Base-by-base conservation (phyloP, 495 filamentous ascomycete genomes). In the Neurospora sp. region DNA sequence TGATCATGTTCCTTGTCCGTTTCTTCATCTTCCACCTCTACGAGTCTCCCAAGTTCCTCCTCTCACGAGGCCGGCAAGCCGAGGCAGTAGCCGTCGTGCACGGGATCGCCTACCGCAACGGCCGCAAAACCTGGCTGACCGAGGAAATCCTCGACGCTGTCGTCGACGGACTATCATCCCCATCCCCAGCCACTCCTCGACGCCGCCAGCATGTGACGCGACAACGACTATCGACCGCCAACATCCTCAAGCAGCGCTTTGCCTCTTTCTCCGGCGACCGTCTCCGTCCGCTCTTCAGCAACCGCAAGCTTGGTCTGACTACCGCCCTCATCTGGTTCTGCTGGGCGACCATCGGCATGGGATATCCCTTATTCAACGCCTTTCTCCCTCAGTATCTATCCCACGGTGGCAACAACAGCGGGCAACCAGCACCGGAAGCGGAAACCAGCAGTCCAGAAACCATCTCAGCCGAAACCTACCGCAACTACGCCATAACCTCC, bases 1-100 rank as follows among this genome's bases (percentile, higher is more conserved):
- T 95, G 44, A 75, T 84, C 74, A 86, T 87, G 86, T 95, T 94
- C 79, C 75, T 90, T 70, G 81, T 90, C 71, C 92, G 93, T 7
- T 94, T 94, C 84, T 88, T 93, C 76, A 80, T 92, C 70, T 96
- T 96, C 81, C 89, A 92, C 73, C 86, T 96, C 22, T 93, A 90
- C 80, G 93, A 96, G 77, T 93, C 91, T 3, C 93, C 93, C 31
- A 96, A 96, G 77, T 95, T 85, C 75, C 81, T 94, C n/a, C 86
- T 95, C 20, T 89, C 89, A 1, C 83, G 86, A n/a, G 92, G 91
- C 16, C 89, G 91, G 14, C 90, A 94, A 77, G 84, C 87, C 6
- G 89, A 93, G 74, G 93, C 92, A 8, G 92, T 94, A 14, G 89
- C 88, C 14, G 89, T 92, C 10, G 87, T 94, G 3, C 90, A 93